Evolutionary conservation across 2,329 filamentous ascomycete genomes (phyloP).

Genomic region (Westerdykella sp.): DNA sequence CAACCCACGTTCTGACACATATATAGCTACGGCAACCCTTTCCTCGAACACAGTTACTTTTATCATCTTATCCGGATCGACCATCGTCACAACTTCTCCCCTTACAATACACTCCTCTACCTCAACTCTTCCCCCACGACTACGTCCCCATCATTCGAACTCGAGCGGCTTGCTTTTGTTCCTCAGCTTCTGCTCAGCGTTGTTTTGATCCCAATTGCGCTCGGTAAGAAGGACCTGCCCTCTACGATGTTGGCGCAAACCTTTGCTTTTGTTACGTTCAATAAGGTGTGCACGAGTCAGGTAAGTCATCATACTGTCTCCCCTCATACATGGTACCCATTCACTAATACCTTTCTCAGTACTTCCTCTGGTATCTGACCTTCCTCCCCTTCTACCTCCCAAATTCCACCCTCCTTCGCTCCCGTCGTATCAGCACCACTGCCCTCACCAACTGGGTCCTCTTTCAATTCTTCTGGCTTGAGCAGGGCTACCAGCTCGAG

Average conservation of each 20-base stretch:
- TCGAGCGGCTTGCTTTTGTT: constrained; percentile 80
- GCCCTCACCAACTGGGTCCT: constrained; percentile 68
- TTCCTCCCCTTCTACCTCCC: constrained; percentile 90
- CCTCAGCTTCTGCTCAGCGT: constrained; percentile 80
- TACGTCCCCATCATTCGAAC: constrained; percentile 38
- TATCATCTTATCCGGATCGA: constrained; percentile 91
- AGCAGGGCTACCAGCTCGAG: constrained; percentile 47
- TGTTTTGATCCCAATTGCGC: constrained; percentile 63
- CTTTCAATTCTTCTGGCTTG: constrained; percentile 55
- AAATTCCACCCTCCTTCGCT: constrained; percentile 62
- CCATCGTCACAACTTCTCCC: constrained; percentile 96
- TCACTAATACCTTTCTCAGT: constrained; percentile 48
- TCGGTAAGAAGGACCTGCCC: constrained; percentile 76
- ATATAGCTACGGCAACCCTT: constrained; percentile 66
- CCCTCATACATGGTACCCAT: no score
- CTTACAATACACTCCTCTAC: constrained; percentile 89
- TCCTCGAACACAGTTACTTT: constrained; percentile 83
- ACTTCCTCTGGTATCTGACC: constrained; percentile 97
- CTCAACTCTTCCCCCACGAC: constrained; percentile 61
- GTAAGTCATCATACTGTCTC: constrained; percentile 45
- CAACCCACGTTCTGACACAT: not conserved
- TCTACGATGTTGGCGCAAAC: constrained; percentile 89
- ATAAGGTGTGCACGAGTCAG: constrained; percentile 98
- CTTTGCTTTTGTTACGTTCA: constrained; percentile 94
- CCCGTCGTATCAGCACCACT: constrained; percentile 54